These are phyloP conservation scores for Trapa bicornis DNA, from an alignment of 345 rosid genomes.

Conservation along the genomic window DNA sequence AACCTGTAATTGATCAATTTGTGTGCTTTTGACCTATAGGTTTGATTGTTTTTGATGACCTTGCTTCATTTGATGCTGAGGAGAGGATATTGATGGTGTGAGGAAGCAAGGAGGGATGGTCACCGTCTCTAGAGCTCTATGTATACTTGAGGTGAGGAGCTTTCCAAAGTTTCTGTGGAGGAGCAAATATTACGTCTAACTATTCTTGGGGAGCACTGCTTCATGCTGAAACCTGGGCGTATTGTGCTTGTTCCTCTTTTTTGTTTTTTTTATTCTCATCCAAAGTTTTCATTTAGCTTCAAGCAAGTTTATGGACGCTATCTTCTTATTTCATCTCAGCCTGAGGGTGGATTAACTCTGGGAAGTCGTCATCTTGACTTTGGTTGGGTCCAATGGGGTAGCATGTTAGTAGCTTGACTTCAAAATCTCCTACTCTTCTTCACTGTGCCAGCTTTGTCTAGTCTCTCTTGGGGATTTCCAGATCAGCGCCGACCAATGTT, in stretches of 20 bases:
- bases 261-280: not conserved
- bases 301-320: not conserved
- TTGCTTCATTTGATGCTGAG: not conserved
- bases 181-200: not conserved
- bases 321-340: not conserved
- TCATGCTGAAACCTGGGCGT: not conserved
- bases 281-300: not conserved
- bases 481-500: slow-evolving; percentile 26
- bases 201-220: too few species aligned
- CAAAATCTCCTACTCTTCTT: slow-evolving; percentile 16
- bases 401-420: not conserved
- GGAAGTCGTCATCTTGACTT: slow-evolving; percentile 12
- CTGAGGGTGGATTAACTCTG: slow-evolving; percentile 16
- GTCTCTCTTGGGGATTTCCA: slow-evolving; percentile 12
- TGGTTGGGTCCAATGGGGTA: not conserved
- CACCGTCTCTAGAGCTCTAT: not conserved
- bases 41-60: not conserved
- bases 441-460: slow-evolving; percentile 6
- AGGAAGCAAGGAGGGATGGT: not conserved
- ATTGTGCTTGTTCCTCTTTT: not conserved
- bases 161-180: not conserved
- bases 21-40: not conserved
- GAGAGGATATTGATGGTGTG: not conserved
- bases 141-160: not conserved
- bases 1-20: not conserved